phyloP scores from a whole-genome alignment of 2,329 filamentous ascomycete species.

The Cercospora zeina region DNA sequence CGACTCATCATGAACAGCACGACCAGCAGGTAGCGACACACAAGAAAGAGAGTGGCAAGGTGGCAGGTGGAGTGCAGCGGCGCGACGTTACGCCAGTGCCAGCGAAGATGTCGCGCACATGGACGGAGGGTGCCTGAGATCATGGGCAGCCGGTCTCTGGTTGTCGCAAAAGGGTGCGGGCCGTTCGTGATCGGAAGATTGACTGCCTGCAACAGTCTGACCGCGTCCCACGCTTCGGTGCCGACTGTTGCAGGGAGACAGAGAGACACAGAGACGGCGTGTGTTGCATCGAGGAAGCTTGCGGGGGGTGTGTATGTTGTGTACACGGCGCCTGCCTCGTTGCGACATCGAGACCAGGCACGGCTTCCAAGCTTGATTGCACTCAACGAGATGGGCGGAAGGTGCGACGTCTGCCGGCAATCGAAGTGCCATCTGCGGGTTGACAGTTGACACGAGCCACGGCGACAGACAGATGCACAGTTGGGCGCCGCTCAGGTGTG shows the following conservation, averaged over 20 bases:
- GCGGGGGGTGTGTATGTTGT: background rate
- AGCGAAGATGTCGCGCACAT: background rate
- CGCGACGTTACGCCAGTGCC: no score
- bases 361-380: no score
- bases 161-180: slow-evolving; percentile 8
- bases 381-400: background rate
- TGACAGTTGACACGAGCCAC: slow-evolving; percentile 1
- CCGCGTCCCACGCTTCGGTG: no score
- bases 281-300: slow-evolving; percentile 11
- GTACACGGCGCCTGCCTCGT: no score
- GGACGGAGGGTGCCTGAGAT: background rate
- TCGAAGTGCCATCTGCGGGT: background rate
- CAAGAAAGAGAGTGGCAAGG: no score
- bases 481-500: background rate
- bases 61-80: no score
- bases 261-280: background rate
- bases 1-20: background rate
- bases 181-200: slow-evolving; percentile 5
- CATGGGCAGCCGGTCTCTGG: background rate
- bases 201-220: background rate
- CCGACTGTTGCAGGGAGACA: background rate
- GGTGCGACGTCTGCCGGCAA: background rate
- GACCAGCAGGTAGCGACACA: no score
- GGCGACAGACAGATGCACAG: background rate
- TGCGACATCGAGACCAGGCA: background rate